phyloP scores from a whole-genome alignment of 1,284 basidiomycete genomes.

The Leccinum solheimii region DNA sequence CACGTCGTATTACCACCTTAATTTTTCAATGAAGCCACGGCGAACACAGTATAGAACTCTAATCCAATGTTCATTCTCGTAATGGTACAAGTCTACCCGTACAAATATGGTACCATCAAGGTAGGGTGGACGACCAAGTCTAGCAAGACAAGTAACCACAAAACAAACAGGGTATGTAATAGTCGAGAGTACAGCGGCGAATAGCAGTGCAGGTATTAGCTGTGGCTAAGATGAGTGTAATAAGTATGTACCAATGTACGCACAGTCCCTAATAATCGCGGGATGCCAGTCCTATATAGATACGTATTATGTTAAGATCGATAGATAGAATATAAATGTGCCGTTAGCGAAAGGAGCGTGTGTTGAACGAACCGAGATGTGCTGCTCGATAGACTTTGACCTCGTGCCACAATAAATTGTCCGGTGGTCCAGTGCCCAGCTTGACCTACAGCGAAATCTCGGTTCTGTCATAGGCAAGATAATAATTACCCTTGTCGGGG shows the following conservation, averaged over 20 bases:
- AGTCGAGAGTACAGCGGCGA: conserved; percentile 14
- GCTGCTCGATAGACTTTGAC: conserved; percentile 2
- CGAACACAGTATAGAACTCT: conserved; percentile 6
- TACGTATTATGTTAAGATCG: conserved; percentile 10
- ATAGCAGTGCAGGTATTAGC: conserved; percentile 15
- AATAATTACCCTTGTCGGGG: conserved; percentile 54
- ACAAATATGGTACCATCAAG: conserved; percentile 11
- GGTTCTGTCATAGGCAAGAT: conserved; percentile 46
- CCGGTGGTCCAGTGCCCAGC: conserved; percentile 29
- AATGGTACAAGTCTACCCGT: conserved; percentile 5
- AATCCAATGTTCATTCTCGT: conserved; percentile 15
- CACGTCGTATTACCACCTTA: conserved; percentile 9
- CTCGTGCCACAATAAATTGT: conserved; percentile 15
- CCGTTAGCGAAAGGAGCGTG: conserved; percentile 12
- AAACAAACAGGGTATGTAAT: conserved; percentile 11
- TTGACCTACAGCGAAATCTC: conserved; percentile 25
- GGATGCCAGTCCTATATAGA: conserved; percentile 9
- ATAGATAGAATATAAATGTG: conserved; percentile 29
- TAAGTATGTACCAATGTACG: conserved; percentile 8
- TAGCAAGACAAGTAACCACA: neutral
- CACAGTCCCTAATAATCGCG: conserved; percentile 19
- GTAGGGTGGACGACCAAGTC: conserved; percentile 1
- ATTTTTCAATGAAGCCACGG: neutral
- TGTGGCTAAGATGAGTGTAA: conserved; percentile 4
- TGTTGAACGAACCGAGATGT: conserved; percentile 17